Evolutionary conservation across 768 basidiomycete genomes (phyloP).

Genomic region (Boletus tylopilopsis): DNA sequence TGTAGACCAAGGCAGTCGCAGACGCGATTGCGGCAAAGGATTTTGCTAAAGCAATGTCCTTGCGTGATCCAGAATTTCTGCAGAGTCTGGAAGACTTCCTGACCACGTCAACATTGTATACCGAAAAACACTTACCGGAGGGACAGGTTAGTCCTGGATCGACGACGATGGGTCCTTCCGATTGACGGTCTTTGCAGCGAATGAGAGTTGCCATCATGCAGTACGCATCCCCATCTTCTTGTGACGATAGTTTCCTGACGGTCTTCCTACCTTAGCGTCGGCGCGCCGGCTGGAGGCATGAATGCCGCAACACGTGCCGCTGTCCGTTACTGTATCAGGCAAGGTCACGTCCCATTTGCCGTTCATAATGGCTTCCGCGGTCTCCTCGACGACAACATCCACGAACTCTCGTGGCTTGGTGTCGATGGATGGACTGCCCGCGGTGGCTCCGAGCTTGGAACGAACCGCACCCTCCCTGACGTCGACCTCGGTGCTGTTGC

Average conservation of each 20-base stretch:
- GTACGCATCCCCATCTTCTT: slow-evolving; percentile 41
- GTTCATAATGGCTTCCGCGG: slow-evolving; percentile 97
- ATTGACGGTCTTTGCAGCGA: slow-evolving; percentile 41
- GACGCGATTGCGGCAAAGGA: slow-evolving; percentile 78
- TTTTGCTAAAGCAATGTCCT: slow-evolving; percentile 81
- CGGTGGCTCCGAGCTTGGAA: slow-evolving; percentile 96
- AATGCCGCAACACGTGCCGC: slow-evolving; percentile 83
- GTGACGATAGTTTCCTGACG: background rate
- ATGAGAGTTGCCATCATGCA: slow-evolving; percentile 83
- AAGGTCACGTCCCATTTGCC: slow-evolving; percentile 90
- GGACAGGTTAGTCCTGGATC: slow-evolving; percentile 35
- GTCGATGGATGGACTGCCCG: slow-evolving; percentile 96
- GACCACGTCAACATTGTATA: slow-evolving; percentile 61
- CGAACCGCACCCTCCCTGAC: slow-evolving; percentile 86
- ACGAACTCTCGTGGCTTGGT: slow-evolving; percentile 89
- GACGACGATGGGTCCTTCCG: background rate
- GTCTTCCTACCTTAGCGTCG: slow-evolving; percentile 53
- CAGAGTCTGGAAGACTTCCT: slow-evolving; percentile 87
- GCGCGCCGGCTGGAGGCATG: slow-evolving; percentile 98
- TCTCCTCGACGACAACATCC: slow-evolving; percentile 82
- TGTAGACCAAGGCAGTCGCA: slow-evolving; percentile 81
- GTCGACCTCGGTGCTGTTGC: slow-evolving; percentile 86
- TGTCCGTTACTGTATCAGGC: slow-evolving; percentile 86
- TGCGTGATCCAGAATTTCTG: slow-evolving; percentile 87
- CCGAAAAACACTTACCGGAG: slow-evolving; percentile 49